phyloP scores from a whole-genome alignment of 2,329 filamentous ascomycete genomes.

The Talaromyces islandicus region DNA sequence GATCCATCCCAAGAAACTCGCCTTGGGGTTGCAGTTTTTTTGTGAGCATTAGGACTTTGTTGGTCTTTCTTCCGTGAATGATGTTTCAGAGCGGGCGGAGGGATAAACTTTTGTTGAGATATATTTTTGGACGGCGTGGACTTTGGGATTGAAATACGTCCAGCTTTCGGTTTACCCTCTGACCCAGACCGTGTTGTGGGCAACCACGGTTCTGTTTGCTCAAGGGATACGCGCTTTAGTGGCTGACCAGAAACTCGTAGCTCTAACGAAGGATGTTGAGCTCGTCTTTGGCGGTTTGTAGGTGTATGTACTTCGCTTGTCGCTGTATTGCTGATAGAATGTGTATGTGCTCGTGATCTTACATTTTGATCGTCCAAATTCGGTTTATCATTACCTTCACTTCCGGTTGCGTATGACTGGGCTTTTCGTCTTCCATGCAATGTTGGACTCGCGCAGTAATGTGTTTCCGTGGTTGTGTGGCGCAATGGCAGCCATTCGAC shows the following conservation, averaged over 20 bases:
- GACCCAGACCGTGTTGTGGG: conserved; percentile 24
- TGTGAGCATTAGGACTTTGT: conserved; percentile 11
- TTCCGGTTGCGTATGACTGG: neutral
- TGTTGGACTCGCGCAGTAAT: conserved; percentile 13
- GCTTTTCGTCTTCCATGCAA: conserved; percentile 2
- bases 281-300: conserved; percentile 20
- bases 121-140: conserved; percentile 2
- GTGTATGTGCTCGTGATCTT: neutral
- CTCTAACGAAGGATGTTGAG: conserved; percentile 29
- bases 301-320: conserved; percentile 21
- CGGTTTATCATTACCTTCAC: neutral
- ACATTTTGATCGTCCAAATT: neutral
- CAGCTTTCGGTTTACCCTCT: conserved; percentile 27
- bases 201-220: conserved; percentile 31
- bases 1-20: conserved; percentile 35
- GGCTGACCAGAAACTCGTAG: conserved; percentile 32
- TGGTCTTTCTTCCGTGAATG: conserved; percentile 33
- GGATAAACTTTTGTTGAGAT: conserved; percentile 20
- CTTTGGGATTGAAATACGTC: conserved; percentile 26
- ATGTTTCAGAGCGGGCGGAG: conserved; percentile 35
- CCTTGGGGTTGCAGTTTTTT: conserved; percentile 23
- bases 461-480: conserved; percentile 18
- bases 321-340: conserved; percentile 7
- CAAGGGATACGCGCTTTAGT: conserved; percentile 34
- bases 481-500: conserved; percentile 42